phyloP scores from a whole-genome alignment of 441 rosid species.

The Euphorbia celastroides region DNA sequence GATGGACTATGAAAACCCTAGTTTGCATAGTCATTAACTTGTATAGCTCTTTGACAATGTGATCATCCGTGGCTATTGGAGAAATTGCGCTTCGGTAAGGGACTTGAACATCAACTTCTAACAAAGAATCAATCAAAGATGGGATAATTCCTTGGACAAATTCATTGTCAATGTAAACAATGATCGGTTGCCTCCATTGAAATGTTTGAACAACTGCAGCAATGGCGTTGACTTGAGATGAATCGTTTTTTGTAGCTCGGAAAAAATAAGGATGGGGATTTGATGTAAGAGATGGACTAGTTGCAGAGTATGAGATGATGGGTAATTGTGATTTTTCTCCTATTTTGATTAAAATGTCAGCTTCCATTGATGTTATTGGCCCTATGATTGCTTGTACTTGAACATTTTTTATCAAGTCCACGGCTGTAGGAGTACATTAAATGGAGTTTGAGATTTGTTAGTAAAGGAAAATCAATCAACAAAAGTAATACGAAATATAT shows the following conservation, averaged over 20 bases:
- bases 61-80: conserved; percentile 30
- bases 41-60: conserved; percentile 43
- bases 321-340: conserved; percentile 46
- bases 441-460: no score
- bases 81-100: conserved; percentile 39
- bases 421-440: conserved; percentile 40
- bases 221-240: conserved; percentile 49
- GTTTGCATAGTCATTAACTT: conserved; percentile 30
- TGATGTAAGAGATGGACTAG: conserved; percentile 47
- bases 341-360: conserved; percentile 39
- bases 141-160: conserved; percentile 34
- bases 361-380: conserved; percentile 42
- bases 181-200: conserved; percentile 53
- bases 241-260: conserved; percentile 37
- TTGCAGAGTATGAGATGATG: conserved; percentile 49
- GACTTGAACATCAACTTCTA: conserved; percentile 29
- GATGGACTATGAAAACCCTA: neutral
- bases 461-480: no score
- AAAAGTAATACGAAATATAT: no score
- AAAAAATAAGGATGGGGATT: conserved; percentile 43
- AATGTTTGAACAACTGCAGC: conserved; percentile 34
- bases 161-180: conserved; percentile 35
- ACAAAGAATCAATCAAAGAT: conserved; percentile 38
- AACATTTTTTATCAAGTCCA: conserved; percentile 44
- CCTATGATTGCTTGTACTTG: conserved; percentile 61